A percentile compares a stretch with the other conserved stretches of the same genome.
These are phyloP conservation scores for Platanthera zijinensis DNA, from an alignment of 106 monocot genomes.

Conservation along the genomic window DNA sequence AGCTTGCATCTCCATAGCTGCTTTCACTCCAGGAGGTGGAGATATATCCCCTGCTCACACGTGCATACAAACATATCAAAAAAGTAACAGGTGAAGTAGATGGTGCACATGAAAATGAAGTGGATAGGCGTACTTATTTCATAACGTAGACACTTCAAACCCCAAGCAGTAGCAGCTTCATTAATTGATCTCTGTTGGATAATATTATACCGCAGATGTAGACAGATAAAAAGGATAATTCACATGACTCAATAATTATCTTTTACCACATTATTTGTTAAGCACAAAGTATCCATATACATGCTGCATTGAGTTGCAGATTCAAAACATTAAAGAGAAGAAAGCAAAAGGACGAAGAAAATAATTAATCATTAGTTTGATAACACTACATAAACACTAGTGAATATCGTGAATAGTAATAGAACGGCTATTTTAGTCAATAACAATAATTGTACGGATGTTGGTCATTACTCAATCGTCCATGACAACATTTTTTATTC, in stretches of 20 bases:
- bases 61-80: slow-evolving; percentile 1
- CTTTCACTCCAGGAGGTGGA: slow-evolving; percentile 81
- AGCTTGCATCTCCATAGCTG: slow-evolving; percentile 99
- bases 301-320: neutral
- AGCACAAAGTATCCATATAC: neutral
- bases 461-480: too few species aligned
- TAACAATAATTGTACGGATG: too few species aligned
- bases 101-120: neutral
- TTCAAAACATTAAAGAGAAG: slow-evolving; percentile 1
- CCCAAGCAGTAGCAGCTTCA: slow-evolving; percentile 89
- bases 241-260: neutral
- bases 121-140: slow-evolving; percentile 65
- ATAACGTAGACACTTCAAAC: slow-evolving; percentile 83
- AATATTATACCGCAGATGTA: slow-evolving; percentile 1
- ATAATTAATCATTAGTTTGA: neutral
- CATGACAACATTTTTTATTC: too few species aligned
- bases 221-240: neutral
- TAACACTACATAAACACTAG: neutral
- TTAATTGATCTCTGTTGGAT: slow-evolving; percentile 71
- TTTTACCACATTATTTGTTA: too few species aligned
- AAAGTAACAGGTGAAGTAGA: neutral
- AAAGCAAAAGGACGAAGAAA: neutral
- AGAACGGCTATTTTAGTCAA: neutral
- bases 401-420: neutral
- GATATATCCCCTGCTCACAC: slow-evolving; percentile 72